A percentile compares a stretch with the other conserved stretches of the same genome.
Conservation (phyloP, 108 stramenopile species). For the Halocafeteria seosinensis region DNA sequence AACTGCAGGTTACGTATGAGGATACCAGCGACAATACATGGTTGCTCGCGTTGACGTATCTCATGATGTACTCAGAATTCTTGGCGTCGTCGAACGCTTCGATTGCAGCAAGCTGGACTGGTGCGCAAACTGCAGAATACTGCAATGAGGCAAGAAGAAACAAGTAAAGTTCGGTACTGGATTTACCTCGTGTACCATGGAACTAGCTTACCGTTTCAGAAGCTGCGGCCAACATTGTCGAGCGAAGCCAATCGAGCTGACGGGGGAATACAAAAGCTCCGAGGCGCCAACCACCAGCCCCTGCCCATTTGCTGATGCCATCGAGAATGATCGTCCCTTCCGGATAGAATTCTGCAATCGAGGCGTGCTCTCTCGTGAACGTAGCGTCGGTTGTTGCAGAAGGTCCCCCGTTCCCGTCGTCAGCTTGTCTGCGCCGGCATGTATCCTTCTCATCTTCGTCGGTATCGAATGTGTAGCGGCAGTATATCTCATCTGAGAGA, state of each 20-base stretch:
- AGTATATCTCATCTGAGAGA: constrained; percentile 1
- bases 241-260: background rate
- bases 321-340: background rate
- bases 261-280: background rate
- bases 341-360: background rate
- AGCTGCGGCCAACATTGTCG: background rate
- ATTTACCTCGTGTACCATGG: too few relatives aligned
- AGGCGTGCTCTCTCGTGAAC: background rate
- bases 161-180: too few relatives aligned
- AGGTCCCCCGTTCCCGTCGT: background rate
- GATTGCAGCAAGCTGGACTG: background rate
- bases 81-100: background rate
- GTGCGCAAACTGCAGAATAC: background rate
- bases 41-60: background rate
- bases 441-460: too few relatives aligned
- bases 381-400: background rate
- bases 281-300: constrained; percentile 1
- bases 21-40: background rate
- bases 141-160: too few relatives aligned
- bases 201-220: too few relatives aligned
- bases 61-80: background rate
- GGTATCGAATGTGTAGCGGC: background rate
- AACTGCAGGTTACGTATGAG: background rate
- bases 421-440: too few relatives aligned
- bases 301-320: constrained; percentile 2